Percentiles rank a stretch among this genome's conserved stretches.
These are phyloP conservation scores for Metschnikowia lochheadii DNA, from an alignment of 805 yeast species.

Conservation along the genomic window DNA sequence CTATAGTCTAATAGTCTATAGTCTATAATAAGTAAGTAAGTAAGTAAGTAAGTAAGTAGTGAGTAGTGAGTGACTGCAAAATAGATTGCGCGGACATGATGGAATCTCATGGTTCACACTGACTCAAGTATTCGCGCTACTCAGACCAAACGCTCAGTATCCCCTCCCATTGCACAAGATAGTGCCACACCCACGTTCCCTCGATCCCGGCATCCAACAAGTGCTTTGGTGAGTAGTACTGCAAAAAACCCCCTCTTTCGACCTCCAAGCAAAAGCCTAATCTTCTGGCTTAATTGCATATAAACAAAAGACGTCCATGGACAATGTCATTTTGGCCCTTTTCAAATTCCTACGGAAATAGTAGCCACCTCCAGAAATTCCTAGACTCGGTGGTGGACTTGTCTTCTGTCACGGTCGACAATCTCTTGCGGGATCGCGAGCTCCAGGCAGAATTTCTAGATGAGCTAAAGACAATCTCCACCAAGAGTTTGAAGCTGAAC, in stretches of 20 bases:
- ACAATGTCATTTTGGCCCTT: conserved; percentile 47
- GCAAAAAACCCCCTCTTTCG: neutral
- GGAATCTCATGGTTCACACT: neutral
- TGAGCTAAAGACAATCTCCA: conserved; percentile 25
- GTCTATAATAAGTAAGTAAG: neutral
- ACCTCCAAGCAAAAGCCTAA: neutral
- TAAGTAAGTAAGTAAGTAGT: neutral
- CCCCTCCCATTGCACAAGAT: conserved; percentile 1
- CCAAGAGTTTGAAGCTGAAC: conserved; percentile 30
- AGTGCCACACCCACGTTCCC: neutral
- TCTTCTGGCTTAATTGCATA: neutral
- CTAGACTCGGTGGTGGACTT: conserved; percentile 36
- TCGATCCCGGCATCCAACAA: neutral
- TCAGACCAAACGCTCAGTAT: neutral
- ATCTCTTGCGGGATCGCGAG: conserved; percentile 28
- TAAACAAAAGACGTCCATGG: neutral
- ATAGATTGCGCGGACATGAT: neutral
- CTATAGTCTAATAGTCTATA: too few relatives aligned
- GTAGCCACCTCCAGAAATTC: conserved; percentile 38
- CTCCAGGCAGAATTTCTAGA: conserved; percentile 36
- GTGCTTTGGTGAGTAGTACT: neutral
- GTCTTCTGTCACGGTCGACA: conserved; percentile 28
- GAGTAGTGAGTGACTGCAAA: conserved; percentile 1
- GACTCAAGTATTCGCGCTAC: conserved; percentile 1
- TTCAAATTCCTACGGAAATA: conserved; percentile 33